Evolutionary conservation across 768 basidiomycete genomes (phyloP), one percentile per base, ranked within the genome.

Genomic region (Cystofilobasidium capitatum): DNA sequence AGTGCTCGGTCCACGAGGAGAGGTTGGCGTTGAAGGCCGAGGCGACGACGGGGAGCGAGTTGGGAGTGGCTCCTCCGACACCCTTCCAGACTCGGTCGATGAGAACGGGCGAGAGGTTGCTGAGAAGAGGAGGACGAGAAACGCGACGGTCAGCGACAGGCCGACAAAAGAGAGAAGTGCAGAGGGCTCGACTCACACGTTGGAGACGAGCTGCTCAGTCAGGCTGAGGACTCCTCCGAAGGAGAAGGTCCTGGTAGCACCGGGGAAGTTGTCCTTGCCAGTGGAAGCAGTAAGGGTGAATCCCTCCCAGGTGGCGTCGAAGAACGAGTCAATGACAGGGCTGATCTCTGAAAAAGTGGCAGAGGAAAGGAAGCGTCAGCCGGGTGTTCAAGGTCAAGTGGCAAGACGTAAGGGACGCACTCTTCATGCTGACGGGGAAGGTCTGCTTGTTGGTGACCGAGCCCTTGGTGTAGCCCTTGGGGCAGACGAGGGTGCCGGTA

Each of bases 81-180:
- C 66, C 66, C 26, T 57, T 60, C 66, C 66, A 68, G 13, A 55
- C 36, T 39, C 66, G 47, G 51, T 68, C 66, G 60, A 68, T 62
- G 22, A 62, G 35, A 3, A 57, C 39, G 16, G 58, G 60, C 5
- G 51, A 68, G 10, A 45, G 36, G 35, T 65, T 55, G 44, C 45
- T 33, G 57, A 36, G 51, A n/a, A 12, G 49, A 64, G 54, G 33
- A 42, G 55, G 22, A 54, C 12, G 12, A 33, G 13, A 17, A 29
- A 24, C 33, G 17, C 3, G 35, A 31, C 20, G n/a, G 10, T 47
- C 42, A 17, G 42, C 16, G 1, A 12, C 0, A 29, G 13, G 47
- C 47, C n/a, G 55, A 22, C 3, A 24, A 14, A 14, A 4, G 0
- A 14, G 20, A 1, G 26, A 55, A 35, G 13, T 5, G 26, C 20